Conservation (phyloP, 2,329 filamentous ascomycete species). For the Iodosphaeria phyllophila region DNA sequence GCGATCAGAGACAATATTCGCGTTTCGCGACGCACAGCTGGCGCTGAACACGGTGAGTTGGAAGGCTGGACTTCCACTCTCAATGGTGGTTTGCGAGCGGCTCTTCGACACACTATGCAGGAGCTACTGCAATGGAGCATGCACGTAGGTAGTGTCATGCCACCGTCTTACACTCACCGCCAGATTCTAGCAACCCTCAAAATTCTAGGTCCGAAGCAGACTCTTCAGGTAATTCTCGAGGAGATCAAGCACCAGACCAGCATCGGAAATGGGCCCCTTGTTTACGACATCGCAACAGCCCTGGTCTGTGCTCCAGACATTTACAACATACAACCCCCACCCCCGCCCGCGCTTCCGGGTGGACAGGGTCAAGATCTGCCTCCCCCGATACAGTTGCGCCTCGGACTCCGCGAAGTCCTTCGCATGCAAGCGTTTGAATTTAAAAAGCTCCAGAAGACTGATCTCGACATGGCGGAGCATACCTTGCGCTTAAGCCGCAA, state of each 20-base stretch:
- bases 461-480: slow-evolving; percentile 37
- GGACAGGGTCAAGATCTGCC: slow-evolving; percentile 11
- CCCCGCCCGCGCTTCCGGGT: slow-evolving; percentile 13
- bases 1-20: slow-evolving; percentile 41
- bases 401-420: slow-evolving; percentile 42
- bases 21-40: slow-evolving; percentile 40
- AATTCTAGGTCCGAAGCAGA: slow-evolving; percentile 39
- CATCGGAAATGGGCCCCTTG: slow-evolving; percentile 36
- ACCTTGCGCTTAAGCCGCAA: slow-evolving; percentile 42
- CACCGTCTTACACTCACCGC: slow-evolving; percentile 52
- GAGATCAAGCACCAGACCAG: slow-evolving; percentile 46
- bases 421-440: slow-evolving; percentile 38
- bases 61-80: slow-evolving; percentile 44
- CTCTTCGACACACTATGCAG: slow-evolving; percentile 41
- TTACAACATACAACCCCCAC: slow-evolving; percentile 20
- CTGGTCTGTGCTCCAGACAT: slow-evolving; percentile 50
- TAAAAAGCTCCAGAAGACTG: slow-evolving; percentile 33
- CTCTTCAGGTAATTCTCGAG: slow-evolving; percentile 45
- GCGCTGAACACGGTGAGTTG: slow-evolving; percentile 45
- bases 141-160: slow-evolving; percentile 34
- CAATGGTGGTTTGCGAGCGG: slow-evolving; percentile 34
- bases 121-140: slow-evolving; percentile 48
- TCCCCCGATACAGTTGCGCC: slow-evolving; percentile 18
- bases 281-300: slow-evolving; percentile 50
- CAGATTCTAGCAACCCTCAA: slow-evolving; percentile 43